Conservation (phyloP, 768 basidiomycete species). For the Leccinellum luteum region DNA sequence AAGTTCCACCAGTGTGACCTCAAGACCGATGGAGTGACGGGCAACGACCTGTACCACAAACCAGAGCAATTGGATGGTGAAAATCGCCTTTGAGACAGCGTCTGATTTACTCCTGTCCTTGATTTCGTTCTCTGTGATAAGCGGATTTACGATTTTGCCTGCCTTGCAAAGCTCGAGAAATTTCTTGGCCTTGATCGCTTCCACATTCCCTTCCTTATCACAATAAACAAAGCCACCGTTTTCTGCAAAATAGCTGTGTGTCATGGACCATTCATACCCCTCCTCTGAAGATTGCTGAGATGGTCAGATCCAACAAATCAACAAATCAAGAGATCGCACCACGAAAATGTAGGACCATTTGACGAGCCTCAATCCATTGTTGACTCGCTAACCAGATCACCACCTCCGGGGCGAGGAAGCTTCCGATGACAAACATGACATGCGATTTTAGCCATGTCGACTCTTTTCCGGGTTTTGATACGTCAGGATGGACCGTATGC, state of each 20-base stretch:
- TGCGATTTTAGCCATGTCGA: not conserved
- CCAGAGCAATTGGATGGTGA: not conserved
- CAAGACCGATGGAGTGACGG: not conserved
- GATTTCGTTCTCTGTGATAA: not conserved
- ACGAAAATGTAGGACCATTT: not conserved
- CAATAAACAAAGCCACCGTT: not conserved
- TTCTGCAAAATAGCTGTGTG: not conserved
- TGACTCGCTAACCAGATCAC: not conserved
- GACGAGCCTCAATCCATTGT: not conserved
- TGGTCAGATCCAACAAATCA: not conserved
- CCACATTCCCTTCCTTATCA: not conserved
- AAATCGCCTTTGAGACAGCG: not conserved
- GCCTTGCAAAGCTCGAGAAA: not conserved
- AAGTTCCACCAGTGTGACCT: not conserved
- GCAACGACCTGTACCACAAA: not conserved
- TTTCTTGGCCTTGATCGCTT: not conserved
- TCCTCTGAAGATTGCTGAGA: not conserved
- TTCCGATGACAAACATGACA: not conserved
- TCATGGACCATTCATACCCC: not conserved
- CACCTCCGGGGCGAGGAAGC: not conserved
- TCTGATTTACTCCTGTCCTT: not conserved
- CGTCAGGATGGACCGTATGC: not conserved
- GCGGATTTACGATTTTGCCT: not conserved
- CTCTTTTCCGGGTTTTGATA: not conserved
- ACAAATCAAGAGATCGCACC: not conserved